Evolutionary conservation across 2,329 filamentous ascomycete genomes (phyloP), one percentile per base, ranked within the genome.

Genomic region (Colletotrichum trifolii): DNA sequence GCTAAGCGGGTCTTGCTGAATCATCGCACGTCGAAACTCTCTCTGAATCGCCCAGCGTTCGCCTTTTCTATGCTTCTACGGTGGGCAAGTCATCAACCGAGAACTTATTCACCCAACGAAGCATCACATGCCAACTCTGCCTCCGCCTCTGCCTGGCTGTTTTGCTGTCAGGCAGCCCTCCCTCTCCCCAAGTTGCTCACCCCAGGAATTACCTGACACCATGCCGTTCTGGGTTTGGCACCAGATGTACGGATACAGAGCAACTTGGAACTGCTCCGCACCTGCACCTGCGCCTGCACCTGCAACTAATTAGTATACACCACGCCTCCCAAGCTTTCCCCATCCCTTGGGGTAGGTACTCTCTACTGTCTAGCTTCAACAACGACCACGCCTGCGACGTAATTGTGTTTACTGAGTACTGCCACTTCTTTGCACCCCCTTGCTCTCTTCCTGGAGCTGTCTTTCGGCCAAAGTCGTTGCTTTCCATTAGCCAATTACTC

Each of bases 101-200:
- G 25, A 25, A 25, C 4, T 3, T 65, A 69, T 63, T 36, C 34
- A 13, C 13, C 12, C 60, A 70, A 15, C 49, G 68, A 40, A 61
- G 60, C 57, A 52, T 70, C 68, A 70, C 68, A 70, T 70, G 68
- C 60, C 57, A 13, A 35, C 38, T 11, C 58, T 39, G 17, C 43
- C 58, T 52, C 40, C 50, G 43, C 45, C 39, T 42, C 12, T 49
- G 53, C 61, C 43, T 66, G 49, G 54, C 64, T 64, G 54, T 60
- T 60, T 60, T 50, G 54, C 55, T 59, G 64, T 60, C 64, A 64
- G 60, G 42, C 59, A 57, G 56, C 40, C 49, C 42, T 39, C 43
- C 10, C n/a, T 34, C 25, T 42, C 33, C 45, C 39, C 62, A 25
- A 25, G 25, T 25, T 25, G 25, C 42, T 62, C 55, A 39, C 57